Evolutionary conservation across 495 filamentous ascomycete genomes (phyloP).

Genomic region (Neurospora sp.): DNA sequence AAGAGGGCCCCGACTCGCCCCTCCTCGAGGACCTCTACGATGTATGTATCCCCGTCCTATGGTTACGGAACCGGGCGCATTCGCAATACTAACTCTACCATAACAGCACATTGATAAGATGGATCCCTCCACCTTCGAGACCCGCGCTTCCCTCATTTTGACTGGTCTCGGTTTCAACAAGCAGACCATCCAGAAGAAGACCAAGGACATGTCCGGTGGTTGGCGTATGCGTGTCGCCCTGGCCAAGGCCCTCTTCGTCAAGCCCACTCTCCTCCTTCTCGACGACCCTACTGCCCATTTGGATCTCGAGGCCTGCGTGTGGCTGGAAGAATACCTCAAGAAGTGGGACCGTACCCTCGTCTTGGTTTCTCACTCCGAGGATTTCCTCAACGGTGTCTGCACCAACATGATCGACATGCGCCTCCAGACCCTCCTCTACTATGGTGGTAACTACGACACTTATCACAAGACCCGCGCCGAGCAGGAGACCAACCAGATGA

Average conservation of each 20-base stretch:
- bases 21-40: conserved; percentile 95
- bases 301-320: conserved; percentile 98
- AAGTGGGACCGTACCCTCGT: conserved; percentile 99
- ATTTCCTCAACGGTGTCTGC: conserved; percentile 99
- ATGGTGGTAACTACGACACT: conserved; percentile 99
- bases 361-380: conserved; percentile 92
- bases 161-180: conserved; percentile 99
- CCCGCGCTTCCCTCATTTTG: conserved; percentile 89
- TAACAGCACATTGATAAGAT: conserved; percentile 91
- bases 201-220: conserved; percentile 99
- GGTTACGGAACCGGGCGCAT: no score
- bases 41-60: no score
- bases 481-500: conserved; percentile 96
- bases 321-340: conserved; percentile 98
- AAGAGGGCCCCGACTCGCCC: conserved; percentile 81
- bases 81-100: conserved; percentile 10
- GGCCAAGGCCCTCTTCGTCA: conserved; percentile 96
- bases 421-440: conserved; percentile 82
- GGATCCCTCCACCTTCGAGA: conserved; percentile 99
- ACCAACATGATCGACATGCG: conserved; percentile 99
- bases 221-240: conserved; percentile 99
- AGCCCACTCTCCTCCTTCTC: conserved; percentile 87
- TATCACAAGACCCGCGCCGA: conserved; percentile 92
- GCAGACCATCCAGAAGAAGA: conserved; percentile 92
- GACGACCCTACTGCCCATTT: conserved; percentile 99